phyloP scores from a whole-genome alignment of 225 moss, liverwort and hornwort genomes.

The Asterella californica region DNA sequence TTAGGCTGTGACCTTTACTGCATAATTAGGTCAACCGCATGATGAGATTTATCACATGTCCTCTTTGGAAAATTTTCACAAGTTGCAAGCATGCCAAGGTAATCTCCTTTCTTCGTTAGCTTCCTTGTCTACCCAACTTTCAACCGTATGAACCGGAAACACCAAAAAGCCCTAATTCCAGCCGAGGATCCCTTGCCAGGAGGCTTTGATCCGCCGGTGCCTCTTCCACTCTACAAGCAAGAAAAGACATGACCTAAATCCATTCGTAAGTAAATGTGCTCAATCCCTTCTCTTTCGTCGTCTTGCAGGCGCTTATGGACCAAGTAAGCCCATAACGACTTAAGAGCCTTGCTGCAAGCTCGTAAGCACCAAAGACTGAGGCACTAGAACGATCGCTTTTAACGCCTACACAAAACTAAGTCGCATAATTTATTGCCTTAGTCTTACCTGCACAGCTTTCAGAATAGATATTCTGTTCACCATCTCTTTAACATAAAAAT shows the following conservation, averaged over 20 bases:
- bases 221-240: not conserved
- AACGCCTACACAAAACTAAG: not conserved
- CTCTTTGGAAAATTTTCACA: not conserved
- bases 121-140: not conserved
- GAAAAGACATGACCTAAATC: not conserved
- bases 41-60: not conserved
- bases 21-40: not conserved
- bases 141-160: not conserved
- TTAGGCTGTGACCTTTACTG: not conserved
- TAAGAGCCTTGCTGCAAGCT: not conserved
- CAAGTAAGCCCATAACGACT: not conserved
- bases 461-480: conserved; percentile 18
- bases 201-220: not conserved
- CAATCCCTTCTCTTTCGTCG: not conserved
- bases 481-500: conserved; percentile 20
- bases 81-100: not conserved
- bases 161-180: not conserved
- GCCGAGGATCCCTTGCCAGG: not conserved
- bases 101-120: not conserved
- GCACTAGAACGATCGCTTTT: not conserved
- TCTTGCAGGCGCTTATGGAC: not conserved
- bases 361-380: not conserved
- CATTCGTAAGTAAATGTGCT: not conserved
- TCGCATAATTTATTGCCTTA: not conserved
- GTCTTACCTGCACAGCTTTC: conserved; percentile 22